These are phyloP conservation scores for Coelastrella sp. DNA, from an alignment of 139 green algal genomes.

Conservation along the genomic window DNA sequence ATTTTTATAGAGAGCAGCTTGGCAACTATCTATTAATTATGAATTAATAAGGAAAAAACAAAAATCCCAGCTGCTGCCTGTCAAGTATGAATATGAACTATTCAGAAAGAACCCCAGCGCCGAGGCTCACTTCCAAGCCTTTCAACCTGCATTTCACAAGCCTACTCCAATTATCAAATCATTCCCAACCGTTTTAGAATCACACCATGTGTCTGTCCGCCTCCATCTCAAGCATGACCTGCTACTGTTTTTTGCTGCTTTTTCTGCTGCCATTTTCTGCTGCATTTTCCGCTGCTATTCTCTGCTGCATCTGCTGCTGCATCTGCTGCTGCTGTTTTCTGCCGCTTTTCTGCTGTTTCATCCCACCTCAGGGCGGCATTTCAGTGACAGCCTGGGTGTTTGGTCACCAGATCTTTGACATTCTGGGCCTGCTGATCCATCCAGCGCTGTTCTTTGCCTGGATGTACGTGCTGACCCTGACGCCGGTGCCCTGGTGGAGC, in stretches of 20 bases:
- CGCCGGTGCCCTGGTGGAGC: not conserved
- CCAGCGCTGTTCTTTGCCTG: slow-evolving; percentile 32
- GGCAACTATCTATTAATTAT: too few relatives aligned
- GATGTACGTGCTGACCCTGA: slow-evolving; percentile 36
- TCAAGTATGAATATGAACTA: too few relatives aligned
- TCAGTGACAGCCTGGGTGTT: slow-evolving; percentile 13
- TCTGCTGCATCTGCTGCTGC: not conserved
- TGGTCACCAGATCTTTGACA: slow-evolving; percentile 37
- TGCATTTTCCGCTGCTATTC: not conserved
- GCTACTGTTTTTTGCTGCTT: not conserved
- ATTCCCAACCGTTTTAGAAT: too few relatives aligned
- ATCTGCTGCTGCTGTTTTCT: not conserved
- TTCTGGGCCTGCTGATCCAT: slow-evolving; percentile 4
- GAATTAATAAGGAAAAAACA: too few relatives aligned
- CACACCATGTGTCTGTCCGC: too few relatives aligned
- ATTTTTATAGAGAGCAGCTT: too few relatives aligned
- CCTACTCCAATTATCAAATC: too few relatives aligned
- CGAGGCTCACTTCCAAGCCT: too few relatives aligned
- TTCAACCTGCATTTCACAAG: too few relatives aligned
- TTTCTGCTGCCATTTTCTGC: not conserved
- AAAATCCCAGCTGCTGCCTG: too few relatives aligned
- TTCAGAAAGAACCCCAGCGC: too few relatives aligned
- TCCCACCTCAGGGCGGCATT: slow-evolving; percentile 6
- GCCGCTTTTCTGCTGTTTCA: not conserved
- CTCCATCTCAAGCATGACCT: too few relatives aligned